A percentile compares a stretch with the other conserved stretches of the same genome.
Evolutionary conservation across 108 stramenopile species (phyloP).

Genomic region (Seminavis robusta): DNA sequence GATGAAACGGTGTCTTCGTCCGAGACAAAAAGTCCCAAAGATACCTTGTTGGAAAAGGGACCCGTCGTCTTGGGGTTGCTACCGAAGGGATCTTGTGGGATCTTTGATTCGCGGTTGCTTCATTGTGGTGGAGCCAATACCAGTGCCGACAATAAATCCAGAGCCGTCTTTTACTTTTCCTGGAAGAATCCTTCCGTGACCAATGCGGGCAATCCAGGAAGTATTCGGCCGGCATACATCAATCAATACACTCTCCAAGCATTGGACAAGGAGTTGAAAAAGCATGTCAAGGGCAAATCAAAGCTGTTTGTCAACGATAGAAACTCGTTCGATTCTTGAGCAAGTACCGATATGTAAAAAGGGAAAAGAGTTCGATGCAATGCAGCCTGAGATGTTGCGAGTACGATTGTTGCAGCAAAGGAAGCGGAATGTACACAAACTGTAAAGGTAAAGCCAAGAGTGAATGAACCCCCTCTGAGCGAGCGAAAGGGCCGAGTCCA

Average conservation of each 20-base stretch:
- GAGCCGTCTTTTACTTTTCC: constrained; percentile 77
- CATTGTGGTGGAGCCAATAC: constrained; percentile 78
- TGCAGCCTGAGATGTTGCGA: no score
- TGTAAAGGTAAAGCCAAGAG: no score
- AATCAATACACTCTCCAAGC: constrained; percentile 22
- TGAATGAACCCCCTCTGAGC: no score
- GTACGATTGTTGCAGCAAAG: no score
- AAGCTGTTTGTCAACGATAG: background rate
- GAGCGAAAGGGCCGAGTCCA: no score
- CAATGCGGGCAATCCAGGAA: constrained; percentile 71
- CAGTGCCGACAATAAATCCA: constrained; percentile 21
- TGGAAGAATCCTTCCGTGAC: constrained; percentile 61
- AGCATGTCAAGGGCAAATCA: constrained; percentile 15
- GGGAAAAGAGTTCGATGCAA: no score
- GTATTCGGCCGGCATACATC: constrained; percentile 51
- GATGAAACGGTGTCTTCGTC: constrained; percentile 17
- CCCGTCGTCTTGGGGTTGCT: constrained; percentile 62
- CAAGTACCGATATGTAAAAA: no score
- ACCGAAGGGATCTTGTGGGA: constrained; percentile 66
- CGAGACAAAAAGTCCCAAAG: constrained; percentile 44
- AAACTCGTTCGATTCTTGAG: background rate
- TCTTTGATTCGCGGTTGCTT: constrained; percentile 74
- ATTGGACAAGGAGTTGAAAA: constrained; percentile 21
- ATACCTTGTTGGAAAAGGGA: constrained; percentile 40
- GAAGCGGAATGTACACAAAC: no score